Base-by-base conservation (phyloP, 441 rosid species). In the Euphorbia schlechtendalii region DNA sequence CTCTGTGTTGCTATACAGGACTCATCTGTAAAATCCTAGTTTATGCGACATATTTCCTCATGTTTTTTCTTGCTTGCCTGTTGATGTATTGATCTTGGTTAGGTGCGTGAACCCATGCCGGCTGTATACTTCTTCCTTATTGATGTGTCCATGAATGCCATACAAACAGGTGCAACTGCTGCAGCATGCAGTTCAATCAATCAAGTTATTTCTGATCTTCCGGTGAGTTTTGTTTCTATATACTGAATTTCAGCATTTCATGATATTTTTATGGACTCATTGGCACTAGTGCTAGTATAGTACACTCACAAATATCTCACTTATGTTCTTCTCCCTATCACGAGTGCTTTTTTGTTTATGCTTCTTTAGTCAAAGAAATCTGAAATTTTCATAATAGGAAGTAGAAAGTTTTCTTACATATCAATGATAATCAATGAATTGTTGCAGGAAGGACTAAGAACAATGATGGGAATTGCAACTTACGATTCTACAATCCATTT, bases 101-200 rank as follows among this genome's bases (percentile, higher is more conserved):
- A 92, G 98, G 88, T 90, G 64, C 95, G 97, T 74, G 98, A 92
- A 69, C 97, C 98, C 53, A 90, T 92, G 98, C 97, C 92, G 13
- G 94, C 92, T 14, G 91, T 90, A 25, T 90, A 84, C 73, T 90
- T 92, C 81, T 90, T 88, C 72, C 90, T 92, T 56, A 72, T 92
- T 69, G 96, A 90, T 78, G 98, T 92, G 72, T 92, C 97, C 41
- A 77, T 92, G 96, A 85, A 86, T 82, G 92, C 96, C 32, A 61
- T 92, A 67, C 97, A 88, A 78, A 92, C 93, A 34, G 94, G 97
- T 73, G 94, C 97, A 34, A 88, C 98, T 76, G 98, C 97, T 56
- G 98, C 96, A 53, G 96, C 96, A 70, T 92, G 98, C 79, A 84
- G 84, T 78, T 92, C 96, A 48, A 84, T 92, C 69, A 84, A 67